Base-by-base conservation (phyloP, 2,329 filamentous ascomycete species). In the Cladosporium halotolerans region DNA sequence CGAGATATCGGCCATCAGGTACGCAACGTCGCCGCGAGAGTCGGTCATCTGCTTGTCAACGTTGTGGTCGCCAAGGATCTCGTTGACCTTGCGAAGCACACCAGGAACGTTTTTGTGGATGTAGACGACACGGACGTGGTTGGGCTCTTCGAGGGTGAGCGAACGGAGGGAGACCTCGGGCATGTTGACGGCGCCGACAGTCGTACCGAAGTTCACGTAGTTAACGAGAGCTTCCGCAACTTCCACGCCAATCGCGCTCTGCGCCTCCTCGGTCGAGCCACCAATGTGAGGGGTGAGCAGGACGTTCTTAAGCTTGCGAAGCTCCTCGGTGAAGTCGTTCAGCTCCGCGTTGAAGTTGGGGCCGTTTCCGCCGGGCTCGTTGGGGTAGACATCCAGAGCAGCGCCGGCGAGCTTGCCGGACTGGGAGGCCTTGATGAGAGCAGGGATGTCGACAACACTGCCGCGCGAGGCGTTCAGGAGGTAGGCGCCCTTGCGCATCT, bases 1-100 rank as follows among this genome's bases (percentile, higher is more conserved):
- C 74, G 89, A 96, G 64, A 99, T 87, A 75, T 99, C 93, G 7
- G 93, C 93, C 91, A 99, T 96, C 58, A 99, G 78, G 70, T 99
- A 99, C 16, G 93, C 93, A 60, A 88, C 85, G 69, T 97, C 92
- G 62, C 90, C 92, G 75, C 86, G 86, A 73, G 88, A 95, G 71
- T 97, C 93, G 47, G 89, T 93, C 77, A 95, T 97, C 74, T 99
- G 93, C 79, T 97, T 97, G 76, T 96, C 92, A 63, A 99, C 91
- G 71, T 99, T 99, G 77, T 99, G 91, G 66, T 95, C 85, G 41
- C 87, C 88, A 45, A 99, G 80, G 58, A 97, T 89, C 66, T 93
- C 88, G 77, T 99, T 99, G 61, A 99, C 93, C 76, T 86, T 89
- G 66, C 90, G 83, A 70, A 99, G 78, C 58, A 99, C 93, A 78